Percentiles rank a stretch among this genome's conserved stretches.
Evolutionary conservation across 805 yeast species (phyloP).

Genomic region (Saturnispora halmiae): DNA sequence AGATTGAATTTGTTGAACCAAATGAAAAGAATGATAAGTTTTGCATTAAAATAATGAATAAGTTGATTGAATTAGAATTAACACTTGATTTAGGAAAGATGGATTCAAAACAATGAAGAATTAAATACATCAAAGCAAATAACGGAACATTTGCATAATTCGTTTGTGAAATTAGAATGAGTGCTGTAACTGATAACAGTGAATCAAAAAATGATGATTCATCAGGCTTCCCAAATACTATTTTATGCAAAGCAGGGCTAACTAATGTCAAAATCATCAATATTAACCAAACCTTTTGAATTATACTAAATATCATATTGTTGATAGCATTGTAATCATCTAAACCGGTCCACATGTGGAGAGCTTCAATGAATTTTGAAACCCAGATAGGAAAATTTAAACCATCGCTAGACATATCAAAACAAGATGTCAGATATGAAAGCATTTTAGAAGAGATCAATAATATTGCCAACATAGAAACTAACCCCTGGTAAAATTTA

Average conservation of each 20-base stretch:
- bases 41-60: slow-evolving; percentile 48
- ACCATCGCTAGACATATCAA: slow-evolving; percentile 16
- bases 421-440: slow-evolving; percentile 23
- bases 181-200: slow-evolving; percentile 29
- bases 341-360: slow-evolving; percentile 26
- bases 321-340: slow-evolving; percentile 24
- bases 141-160: slow-evolving; percentile 48
- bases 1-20: slow-evolving; percentile 88
- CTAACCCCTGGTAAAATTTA: slow-evolving; percentile 7
- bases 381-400: slow-evolving; percentile 21
- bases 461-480: slow-evolving; percentile 35
- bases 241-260: slow-evolving; percentile 15
- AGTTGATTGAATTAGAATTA: slow-evolving; percentile 16
- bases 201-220: slow-evolving; percentile 27
- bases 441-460: slow-evolving; percentile 21
- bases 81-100: slow-evolving; percentile 12
- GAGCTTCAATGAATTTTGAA: slow-evolving; percentile 20
- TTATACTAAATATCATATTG: slow-evolving; percentile 17
- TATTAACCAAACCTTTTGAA: slow-evolving; percentile 20
- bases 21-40: slow-evolving; percentile 74
- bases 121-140: slow-evolving; percentile 25
- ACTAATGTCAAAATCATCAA: slow-evolving; percentile 12
- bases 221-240: not conserved
- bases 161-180: slow-evolving; percentile 47
- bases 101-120: slow-evolving; percentile 23